Evolutionary conservation across 2,329 filamentous ascomycete genomes (phyloP).

Genomic region (Phyllosticta ampelicida): DNA sequence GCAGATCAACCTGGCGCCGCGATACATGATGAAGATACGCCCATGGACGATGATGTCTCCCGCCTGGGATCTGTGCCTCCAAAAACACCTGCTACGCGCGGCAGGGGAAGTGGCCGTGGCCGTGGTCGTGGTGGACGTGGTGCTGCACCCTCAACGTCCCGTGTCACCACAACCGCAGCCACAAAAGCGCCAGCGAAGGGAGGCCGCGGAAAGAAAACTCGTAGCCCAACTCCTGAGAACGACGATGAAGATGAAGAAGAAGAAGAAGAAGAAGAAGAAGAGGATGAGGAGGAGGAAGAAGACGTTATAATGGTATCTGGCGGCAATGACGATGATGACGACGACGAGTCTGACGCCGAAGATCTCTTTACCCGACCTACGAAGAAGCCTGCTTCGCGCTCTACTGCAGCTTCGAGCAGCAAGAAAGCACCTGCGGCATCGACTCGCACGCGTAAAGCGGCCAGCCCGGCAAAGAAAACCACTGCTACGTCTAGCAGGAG

Average conservation of each 20-base stretch:
- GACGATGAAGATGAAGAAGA: conserved; percentile 27
- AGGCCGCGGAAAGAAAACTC: conserved; percentile 30
- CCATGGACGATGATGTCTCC: conserved; percentile 26
- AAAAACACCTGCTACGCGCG: conserved; percentile 33
- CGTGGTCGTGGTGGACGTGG: conserved; percentile 29
- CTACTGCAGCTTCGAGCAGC: conserved; percentile 14
- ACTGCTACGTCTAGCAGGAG: conserved; percentile 12
- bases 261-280: conserved; percentile 28
- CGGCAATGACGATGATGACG: conserved; percentile 40
- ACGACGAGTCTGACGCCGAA: conserved; percentile 18
- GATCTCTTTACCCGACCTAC: conserved; percentile 26
- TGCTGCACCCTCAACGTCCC: conserved; percentile 24
- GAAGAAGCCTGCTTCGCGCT: conserved; percentile 13
- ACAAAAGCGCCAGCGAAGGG: conserved; percentile 27
- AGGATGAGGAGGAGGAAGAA: no score
- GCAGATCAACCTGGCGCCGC: conserved; percentile 63
- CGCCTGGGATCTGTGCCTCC: conserved; percentile 20
- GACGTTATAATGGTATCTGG: conserved; percentile 32
- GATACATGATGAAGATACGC: conserved; percentile 41
- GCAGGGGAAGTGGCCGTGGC: conserved; percentile 35
- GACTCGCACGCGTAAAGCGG: conserved; percentile 21
- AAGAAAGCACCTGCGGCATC: conserved; percentile 16
- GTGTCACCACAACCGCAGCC: conserved; percentile 17
- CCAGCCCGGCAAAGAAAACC: conserved; percentile 15
- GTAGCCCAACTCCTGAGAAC: conserved; percentile 29